Base-by-base conservation (phyloP, 805 yeast species). In the Myxozyma kluyveri region DNA sequence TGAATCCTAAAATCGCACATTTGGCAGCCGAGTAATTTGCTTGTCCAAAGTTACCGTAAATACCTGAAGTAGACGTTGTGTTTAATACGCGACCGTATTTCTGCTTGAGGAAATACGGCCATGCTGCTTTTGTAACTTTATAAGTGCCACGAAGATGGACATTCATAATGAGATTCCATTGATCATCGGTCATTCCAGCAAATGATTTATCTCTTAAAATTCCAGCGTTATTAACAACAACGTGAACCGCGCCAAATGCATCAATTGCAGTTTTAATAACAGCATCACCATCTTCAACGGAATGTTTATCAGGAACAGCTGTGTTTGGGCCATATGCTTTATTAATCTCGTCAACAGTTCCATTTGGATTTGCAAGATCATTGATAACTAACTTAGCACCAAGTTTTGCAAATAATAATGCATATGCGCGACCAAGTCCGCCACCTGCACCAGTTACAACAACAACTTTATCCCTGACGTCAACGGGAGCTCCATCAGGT, bases 31-130 rank as follows among this genome's bases (percentile, higher is more conserved):
- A 83, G 70, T 91, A 91, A 74, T 91, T 91, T 37, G 96, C 88
- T 73, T 91, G 99, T 46, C 99, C 99, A 73, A 91, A 91, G 75
- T 86, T 88, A 59, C 99, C 99, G 70, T 91, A 91, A 62, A 91
- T 89, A 60, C 98, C 99, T 1, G 97, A 89, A 7, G 98, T 91
- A 18, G 96, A 89, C 22, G 97, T 79, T 41, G 95, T 87, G 71
- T 91, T 91, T 61, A 91, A 79, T 50, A 91, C 83, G 59, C 81
- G 78, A 62, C 98, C 97, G 49, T 78, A 77, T 61, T 83, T 81
- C 71, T 90, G 88, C 67, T 87, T 79, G 50, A 77, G 61, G 69
- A 91, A 87, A 60, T 85, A 73, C 33, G 96, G 97, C 97, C 97
- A 91, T 7, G 91, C 96, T 47, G 90, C 84, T 67, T 86, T 84